A percentile compares a stretch with the other conserved stretches of the same genome.
These are phyloP conservation scores for Mycena haematopus DNA, from an alignment of 768 basidiomycete genomes.

Conservation along the genomic window DNA sequence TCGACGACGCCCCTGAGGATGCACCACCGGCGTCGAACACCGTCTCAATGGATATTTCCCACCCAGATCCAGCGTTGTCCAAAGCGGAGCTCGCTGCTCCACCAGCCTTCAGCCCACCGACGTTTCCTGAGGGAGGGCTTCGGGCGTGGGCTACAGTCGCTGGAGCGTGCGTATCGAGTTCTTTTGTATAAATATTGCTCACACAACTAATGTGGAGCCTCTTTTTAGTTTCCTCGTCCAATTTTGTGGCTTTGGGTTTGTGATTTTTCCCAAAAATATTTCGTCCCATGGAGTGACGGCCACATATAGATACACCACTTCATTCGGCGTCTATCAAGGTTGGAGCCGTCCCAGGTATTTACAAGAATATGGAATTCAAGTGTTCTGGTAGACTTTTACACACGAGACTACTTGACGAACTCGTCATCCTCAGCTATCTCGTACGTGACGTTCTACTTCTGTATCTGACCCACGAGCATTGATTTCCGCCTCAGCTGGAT, in stretches of 20 bases:
- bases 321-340: conserved; percentile 45
- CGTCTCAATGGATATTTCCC: not conserved
- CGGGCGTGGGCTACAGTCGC: not conserved
- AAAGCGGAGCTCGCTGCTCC: not conserved
- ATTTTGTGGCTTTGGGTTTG: conserved; percentile 9
- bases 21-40: not conserved
- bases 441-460: not conserved
- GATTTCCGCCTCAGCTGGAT: conserved; percentile 39
- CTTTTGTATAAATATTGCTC: not conserved
- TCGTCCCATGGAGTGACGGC: not conserved
- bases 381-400: not conserved
- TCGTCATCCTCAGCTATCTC: conserved; percentile 2
- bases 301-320: conserved; percentile 41
- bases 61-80: not conserved
- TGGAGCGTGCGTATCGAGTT: not conserved
- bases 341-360: not conserved
- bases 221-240: conserved; percentile 1
- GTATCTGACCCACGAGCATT: conserved; percentile 4
- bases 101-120: not conserved
- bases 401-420: conserved; percentile 1
- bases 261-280: too few relatives aligned
- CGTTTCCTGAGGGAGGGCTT: conserved; percentile 4
- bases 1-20: not conserved
- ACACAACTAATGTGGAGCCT: too few relatives aligned
- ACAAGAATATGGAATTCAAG: not conserved